These are phyloP conservation scores for Skeletonema costatum DNA, from an alignment of 108 stramenopile genomes.

Conservation along the genomic window DNA sequence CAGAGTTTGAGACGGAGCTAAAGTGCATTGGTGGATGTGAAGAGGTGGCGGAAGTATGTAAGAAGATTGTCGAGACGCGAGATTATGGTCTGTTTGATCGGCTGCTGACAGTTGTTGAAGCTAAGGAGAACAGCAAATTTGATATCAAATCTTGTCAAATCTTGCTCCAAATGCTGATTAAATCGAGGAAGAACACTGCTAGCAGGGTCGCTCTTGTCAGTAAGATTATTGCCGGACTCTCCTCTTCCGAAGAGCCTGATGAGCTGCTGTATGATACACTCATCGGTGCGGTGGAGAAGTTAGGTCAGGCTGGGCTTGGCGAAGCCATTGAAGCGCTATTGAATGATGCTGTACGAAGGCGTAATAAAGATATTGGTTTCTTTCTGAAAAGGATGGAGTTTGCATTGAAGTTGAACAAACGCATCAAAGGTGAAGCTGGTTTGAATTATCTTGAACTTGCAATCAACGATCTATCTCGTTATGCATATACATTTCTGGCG, in stretches of 20 bases:
- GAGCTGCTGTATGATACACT: background rate
- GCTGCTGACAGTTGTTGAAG: background rate
- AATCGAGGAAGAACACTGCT: background rate
- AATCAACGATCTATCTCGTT: no score
- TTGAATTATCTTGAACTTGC: no score
- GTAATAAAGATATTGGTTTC: background rate
- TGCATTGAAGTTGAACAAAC: slow-evolving; percentile 5
- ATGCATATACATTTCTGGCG: no score
- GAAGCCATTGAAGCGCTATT: background rate
- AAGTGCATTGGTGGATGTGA: background rate
- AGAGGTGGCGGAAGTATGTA: background rate
- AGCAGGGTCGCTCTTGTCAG: background rate
- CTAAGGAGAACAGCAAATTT: background rate
- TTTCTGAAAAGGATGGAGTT: slow-evolving; percentile 9
- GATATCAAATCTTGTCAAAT: background rate
- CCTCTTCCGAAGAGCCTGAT: background rate
- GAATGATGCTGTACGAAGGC: background rate
- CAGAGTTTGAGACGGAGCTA: background rate
- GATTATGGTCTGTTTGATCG: slow-evolving; percentile 5
- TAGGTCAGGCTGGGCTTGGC: background rate
- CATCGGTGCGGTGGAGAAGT: background rate
- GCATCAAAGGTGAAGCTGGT: background rate
- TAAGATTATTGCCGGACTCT: background rate
- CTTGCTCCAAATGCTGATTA: background rate
- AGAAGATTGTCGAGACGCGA: slow-evolving; percentile 5